Evolutionary conservation across 2,329 filamentous ascomycete species (phyloP).

Genomic region (Aspergillus persii): DNA sequence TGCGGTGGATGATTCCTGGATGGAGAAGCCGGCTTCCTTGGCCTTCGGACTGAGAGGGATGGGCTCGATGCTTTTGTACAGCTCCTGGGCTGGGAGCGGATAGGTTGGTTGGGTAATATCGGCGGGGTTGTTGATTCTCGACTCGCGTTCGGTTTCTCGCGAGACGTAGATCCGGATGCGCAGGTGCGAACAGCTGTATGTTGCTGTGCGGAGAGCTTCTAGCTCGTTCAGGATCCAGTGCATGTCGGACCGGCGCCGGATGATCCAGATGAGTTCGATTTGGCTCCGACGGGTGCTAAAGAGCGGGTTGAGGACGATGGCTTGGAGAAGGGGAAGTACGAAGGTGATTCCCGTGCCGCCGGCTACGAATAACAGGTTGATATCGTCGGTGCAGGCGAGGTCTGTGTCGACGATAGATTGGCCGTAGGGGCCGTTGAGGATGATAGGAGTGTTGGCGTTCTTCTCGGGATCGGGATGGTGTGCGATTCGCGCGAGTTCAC

Average conservation of each 20-base stretch:
- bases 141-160: conserved; percentile 40
- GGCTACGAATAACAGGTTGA: conserved; percentile 51
- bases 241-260: conserved; percentile 55
- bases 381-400: conserved; percentile 37
- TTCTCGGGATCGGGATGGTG: conserved; percentile 1
- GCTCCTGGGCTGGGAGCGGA: background rate
- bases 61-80: background rate
- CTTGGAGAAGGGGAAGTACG: conserved; percentile 51
- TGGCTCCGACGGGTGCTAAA: conserved; percentile 34
- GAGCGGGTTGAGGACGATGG: conserved; percentile 26
- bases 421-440: conserved; percentile 65
- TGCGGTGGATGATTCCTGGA: background rate
- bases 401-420: conserved; percentile 47
- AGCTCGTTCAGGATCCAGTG: conserved; percentile 61
- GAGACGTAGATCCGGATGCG: conserved; percentile 56
- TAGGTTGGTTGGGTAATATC: background rate
- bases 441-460: conserved; percentile 31
- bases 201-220: conserved; percentile 45
- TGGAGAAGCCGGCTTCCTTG: background rate
- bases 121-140: background rate
- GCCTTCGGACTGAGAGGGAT: background rate
- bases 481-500: conserved; percentile 23
- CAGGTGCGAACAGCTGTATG: conserved; percentile 29
- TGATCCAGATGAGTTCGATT: conserved; percentile 64
- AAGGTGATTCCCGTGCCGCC: conserved; percentile 61